A percentile compares a stretch with the other conserved stretches of the same genome.
These are phyloP conservation scores for Annona squamosa DNA, from an alignment of 164 flowering plant species.

Conservation along the genomic window DNA sequence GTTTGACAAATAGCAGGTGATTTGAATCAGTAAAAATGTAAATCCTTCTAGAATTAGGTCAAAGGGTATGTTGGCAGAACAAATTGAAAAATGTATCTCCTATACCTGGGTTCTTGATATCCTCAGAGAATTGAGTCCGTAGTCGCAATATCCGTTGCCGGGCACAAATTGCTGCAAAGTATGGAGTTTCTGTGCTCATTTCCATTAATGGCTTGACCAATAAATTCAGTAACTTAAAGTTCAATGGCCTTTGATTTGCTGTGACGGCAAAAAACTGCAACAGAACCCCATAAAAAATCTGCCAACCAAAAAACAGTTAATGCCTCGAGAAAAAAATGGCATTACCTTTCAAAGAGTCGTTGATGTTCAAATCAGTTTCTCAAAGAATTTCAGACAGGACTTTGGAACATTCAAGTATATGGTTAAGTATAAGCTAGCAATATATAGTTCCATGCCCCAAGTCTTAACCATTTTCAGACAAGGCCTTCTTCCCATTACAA, in stretches of 20 bases:
- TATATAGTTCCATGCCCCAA: neutral
- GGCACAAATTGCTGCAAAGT: slow-evolving; percentile 94
- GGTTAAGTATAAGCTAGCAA: neutral
- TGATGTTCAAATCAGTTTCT: neutral
- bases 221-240: slow-evolving; percentile 57
- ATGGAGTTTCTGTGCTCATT: slow-evolving; percentile 78
- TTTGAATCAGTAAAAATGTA: neutral
- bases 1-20: neutral
- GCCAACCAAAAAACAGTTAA: slow-evolving; percentile 10
- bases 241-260: slow-evolving; percentile 67
- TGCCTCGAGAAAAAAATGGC: neutral
- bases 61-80: slow-evolving; percentile 2
- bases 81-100: neutral
- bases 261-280: slow-evolving; percentile 82
- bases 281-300: slow-evolving; percentile 89
- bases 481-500: no score
- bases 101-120: slow-evolving; percentile 60
- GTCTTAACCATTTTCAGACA: neutral
- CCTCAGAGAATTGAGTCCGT: slow-evolving; percentile 57
- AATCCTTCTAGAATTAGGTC: no score
- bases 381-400: neutral
- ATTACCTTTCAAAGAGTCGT: neutral
- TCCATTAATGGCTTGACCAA: slow-evolving; percentile 87
- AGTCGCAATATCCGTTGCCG: slow-evolving; percentile 58
- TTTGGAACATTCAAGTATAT: neutral